These are phyloP conservation scores for Pythium monospermum DNA, from an alignment of 352 stramenopile genomes.

Conservation along the genomic window DNA sequence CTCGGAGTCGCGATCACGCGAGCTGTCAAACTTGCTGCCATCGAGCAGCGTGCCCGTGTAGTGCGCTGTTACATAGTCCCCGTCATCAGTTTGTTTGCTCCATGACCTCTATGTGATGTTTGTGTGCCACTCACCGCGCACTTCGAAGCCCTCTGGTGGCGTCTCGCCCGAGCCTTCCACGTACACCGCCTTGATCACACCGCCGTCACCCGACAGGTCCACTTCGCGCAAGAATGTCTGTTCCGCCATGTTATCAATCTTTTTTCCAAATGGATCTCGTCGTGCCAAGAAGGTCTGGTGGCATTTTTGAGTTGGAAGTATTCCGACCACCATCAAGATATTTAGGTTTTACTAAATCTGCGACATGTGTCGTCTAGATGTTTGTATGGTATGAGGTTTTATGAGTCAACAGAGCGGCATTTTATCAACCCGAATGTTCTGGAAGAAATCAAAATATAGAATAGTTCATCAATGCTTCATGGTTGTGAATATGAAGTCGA, in stretches of 20 bases:
- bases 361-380: conserved; percentile 6
- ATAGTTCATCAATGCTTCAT: conserved; percentile 31
- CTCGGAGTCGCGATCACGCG: conserved; percentile 80
- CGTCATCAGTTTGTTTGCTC: not conserved
- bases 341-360: conserved; percentile 19
- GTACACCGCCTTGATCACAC: conserved; percentile 91
- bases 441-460: conserved; percentile 26
- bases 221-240: conserved; percentile 27
- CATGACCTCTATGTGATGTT: not conserved
- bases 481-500: conserved; percentile 35
- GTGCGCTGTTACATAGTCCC: conserved; percentile 53
- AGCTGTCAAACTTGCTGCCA: conserved; percentile 94
- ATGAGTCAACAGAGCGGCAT: not conserved
- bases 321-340: not conserved
- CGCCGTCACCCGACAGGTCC: conserved; percentile 85
- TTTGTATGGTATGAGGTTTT: conserved; percentile 19
- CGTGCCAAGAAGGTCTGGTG: too few species aligned
- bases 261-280: too few species aligned
- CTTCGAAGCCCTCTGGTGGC: conserved; percentile 73
- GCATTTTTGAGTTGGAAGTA: too few species aligned
- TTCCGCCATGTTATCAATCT: conserved; percentile 21
- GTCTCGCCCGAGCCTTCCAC: conserved; percentile 82
- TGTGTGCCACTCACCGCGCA: conserved; percentile 44
- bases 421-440: conserved; percentile 51
- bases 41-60: conserved; percentile 95